phyloP scores from a whole-genome alignment of 441 rosid genomes.

The Corymbia citriodora region DNA sequence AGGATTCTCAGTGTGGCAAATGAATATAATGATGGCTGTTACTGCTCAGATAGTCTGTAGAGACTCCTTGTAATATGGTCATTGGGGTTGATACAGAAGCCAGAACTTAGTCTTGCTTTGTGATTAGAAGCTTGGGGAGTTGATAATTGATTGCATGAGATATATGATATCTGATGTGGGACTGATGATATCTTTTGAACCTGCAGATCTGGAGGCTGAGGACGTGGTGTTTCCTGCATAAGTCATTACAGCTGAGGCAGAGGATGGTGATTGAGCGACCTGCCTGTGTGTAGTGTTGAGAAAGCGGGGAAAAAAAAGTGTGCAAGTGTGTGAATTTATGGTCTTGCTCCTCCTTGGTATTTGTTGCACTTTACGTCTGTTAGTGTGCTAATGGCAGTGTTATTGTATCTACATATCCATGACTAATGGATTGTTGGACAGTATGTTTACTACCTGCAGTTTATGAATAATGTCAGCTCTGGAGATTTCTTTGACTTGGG shows the following conservation, averaged over 20 bases:
- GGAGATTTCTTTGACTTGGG: not conserved
- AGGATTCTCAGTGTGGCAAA: not conserved
- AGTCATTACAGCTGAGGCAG: not conserved
- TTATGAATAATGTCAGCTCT: not conserved
- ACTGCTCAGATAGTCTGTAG: not conserved
- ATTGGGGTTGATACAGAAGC: not conserved
- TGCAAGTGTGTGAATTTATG: not conserved
- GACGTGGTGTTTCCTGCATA: not conserved
- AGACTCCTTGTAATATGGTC: not conserved
- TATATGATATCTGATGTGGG: not conserved
- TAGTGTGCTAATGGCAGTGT: not conserved
- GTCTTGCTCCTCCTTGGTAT: not conserved
- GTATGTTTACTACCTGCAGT: not conserved
- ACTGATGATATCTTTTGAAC: not conserved
- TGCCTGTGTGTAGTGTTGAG: not conserved
- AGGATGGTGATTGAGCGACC: not conserved
- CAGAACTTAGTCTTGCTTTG: not conserved
- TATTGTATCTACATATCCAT: not conserved
- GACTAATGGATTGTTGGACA: not conserved
- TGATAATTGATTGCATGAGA: not conserved
- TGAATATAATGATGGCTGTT: not conserved
- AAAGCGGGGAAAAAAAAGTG: not conserved
- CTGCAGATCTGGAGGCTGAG: not conserved
- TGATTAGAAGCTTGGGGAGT: not conserved
- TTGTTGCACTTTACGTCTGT: not conserved